These are phyloP conservation scores for Flaveria floridana DNA, from an alignment of 140 eudicot species.

Conservation along the genomic window DNA sequence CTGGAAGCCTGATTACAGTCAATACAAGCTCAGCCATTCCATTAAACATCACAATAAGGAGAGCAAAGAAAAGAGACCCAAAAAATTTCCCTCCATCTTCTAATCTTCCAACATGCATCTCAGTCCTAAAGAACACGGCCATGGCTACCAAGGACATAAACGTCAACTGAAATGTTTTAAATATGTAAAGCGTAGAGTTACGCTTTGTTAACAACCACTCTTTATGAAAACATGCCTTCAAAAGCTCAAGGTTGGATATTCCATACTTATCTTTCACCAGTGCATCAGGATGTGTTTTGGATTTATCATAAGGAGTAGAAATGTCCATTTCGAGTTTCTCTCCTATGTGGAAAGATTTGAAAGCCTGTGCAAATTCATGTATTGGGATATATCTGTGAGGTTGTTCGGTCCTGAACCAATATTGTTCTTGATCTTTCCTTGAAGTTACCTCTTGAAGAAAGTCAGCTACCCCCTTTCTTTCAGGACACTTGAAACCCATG, in stretches of 20 bases:
- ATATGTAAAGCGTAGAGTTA: conserved; percentile 48
- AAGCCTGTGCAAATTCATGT: conserved; percentile 35
- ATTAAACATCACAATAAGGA: conserved; percentile 52
- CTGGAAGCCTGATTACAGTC: conserved; percentile 47
- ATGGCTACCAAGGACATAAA: conserved; percentile 43
- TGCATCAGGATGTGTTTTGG: conserved; percentile 44
- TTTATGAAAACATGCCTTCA: conserved; percentile 44
- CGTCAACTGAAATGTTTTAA: conserved; percentile 46
- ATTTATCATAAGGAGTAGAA: conserved; percentile 38
- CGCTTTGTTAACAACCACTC: conserved; percentile 57
- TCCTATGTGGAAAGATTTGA: conserved; percentile 43
- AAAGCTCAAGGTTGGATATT: conserved; percentile 38
- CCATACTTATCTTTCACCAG: conserved; percentile 24
- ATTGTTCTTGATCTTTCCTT: conserved; percentile 47
- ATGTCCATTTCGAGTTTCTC: conserved; percentile 37
- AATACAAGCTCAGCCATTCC: conserved; percentile 52
- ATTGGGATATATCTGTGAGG: conserved; percentile 36
- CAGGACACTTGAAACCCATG: conserved; percentile 57
- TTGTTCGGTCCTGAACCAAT: conserved; percentile 39
- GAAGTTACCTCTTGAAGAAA: conserved; percentile 55
- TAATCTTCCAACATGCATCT: conserved; percentile 38
- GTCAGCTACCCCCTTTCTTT: conserved; percentile 58
- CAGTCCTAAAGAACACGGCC: conserved; percentile 38
- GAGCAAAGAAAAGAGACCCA: conserved; percentile 49
- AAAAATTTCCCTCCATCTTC: conserved; percentile 47